Evolutionary conservation across 2,329 filamentous ascomycete species (phyloP).

Genomic region (Pestalotiopsis sp.): DNA sequence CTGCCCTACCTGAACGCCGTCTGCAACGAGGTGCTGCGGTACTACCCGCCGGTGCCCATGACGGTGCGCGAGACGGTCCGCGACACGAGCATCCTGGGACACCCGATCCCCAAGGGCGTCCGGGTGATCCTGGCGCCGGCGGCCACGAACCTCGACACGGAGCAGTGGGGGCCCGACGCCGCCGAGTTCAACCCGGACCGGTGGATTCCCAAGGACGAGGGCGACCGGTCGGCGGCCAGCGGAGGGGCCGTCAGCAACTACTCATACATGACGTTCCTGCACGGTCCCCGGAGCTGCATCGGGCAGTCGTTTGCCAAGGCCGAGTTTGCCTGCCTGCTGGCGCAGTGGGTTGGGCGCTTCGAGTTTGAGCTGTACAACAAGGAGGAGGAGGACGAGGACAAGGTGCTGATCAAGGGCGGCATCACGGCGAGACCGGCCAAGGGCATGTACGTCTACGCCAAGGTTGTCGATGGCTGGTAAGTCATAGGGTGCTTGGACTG

Average conservation of each 20-base stretch:
- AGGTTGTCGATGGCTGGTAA: conserved; percentile 69
- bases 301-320: conserved; percentile 79
- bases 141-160: conserved; percentile 70
- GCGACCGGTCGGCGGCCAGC: conserved; percentile 52
- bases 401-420: conserved; percentile 68
- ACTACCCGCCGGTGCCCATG: conserved; percentile 48
- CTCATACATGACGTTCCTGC: conserved; percentile 79
- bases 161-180: conserved; percentile 79
- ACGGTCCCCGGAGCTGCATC: conserved; percentile 86
- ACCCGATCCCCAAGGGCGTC: conserved; percentile 65
- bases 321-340: conserved; percentile 84
- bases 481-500: not conserved
- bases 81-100: conserved; percentile 59
- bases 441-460: conserved; percentile 72
- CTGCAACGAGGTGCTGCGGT: conserved; percentile 45
- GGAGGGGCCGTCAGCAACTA: conserved; percentile 79
- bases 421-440: conserved; percentile 75
- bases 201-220: conserved; percentile 57
- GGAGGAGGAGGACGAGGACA: conserved; percentile 67
- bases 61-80: conserved; percentile 62
- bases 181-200: conserved; percentile 77
- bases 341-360: conserved; percentile 76
- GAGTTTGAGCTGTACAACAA: conserved; percentile 60
- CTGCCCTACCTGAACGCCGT: conserved; percentile 46
- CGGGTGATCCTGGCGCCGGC: conserved; percentile 65